Evolutionary conservation across 1,139 yeast species (phyloP).

Genomic region (Dujonia santamariae): DNA sequence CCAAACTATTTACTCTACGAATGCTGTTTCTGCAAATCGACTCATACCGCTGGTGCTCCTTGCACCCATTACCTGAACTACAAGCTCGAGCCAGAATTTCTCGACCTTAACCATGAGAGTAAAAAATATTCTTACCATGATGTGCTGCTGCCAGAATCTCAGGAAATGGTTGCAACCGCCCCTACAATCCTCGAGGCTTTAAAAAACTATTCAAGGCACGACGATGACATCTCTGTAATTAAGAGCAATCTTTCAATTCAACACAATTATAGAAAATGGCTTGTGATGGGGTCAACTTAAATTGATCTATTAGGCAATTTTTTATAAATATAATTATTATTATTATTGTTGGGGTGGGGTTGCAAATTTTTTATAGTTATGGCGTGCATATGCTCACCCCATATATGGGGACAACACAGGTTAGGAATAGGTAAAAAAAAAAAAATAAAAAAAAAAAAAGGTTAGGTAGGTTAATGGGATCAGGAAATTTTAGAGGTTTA

Average conservation of each 20-base stretch:
- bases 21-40: slow-evolving; percentile 18
- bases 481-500: too few relatives aligned
- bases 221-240: slow-evolving; percentile 10
- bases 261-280: slow-evolving; percentile 22
- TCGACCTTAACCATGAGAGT: slow-evolving; percentile 3
- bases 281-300: slow-evolving; percentile 7
- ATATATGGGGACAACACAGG: too few relatives aligned
- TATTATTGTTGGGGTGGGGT: too few relatives aligned
- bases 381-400: too few relatives aligned
- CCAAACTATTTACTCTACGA: slow-evolving; percentile 16
- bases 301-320: too few relatives aligned
- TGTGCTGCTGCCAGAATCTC: neutral
- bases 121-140: neutral
- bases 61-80: slow-evolving; percentile 13
- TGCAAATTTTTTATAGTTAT: too few relatives aligned
- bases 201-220: slow-evolving; percentile 7
- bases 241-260: slow-evolving; percentile 17
- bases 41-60: slow-evolving; percentile 12
- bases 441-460: too few relatives aligned
- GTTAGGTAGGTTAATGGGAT: too few relatives aligned
- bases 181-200: slow-evolving; percentile 8
- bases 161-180: neutral
- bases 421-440: too few relatives aligned
- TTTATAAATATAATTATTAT: too few relatives aligned
- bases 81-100: slow-evolving; percentile 3